phyloP scores from a whole-genome alignment of 257 asterid species.

The Catharanthus roseus region DNA sequence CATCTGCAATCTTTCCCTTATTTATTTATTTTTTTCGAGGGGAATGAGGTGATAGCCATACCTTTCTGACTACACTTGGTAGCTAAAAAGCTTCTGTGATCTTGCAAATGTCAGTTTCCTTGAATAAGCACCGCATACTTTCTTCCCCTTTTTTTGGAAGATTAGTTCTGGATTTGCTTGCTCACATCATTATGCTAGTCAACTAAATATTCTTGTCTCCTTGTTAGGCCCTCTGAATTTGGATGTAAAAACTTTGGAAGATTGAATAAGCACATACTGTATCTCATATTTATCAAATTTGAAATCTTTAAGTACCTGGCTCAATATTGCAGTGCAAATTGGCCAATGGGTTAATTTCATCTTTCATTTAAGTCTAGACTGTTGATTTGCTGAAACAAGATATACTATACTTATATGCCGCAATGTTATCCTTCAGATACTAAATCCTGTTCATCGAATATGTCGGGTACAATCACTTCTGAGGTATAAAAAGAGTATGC shows the following conservation, averaged over 20 bases:
- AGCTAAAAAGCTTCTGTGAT: not conserved
- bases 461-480: slow-evolving; percentile 46
- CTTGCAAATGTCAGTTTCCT: not conserved
- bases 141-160: not conserved
- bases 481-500: slow-evolving; percentile 40
- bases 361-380: not conserved
- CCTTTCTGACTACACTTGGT: not conserved
- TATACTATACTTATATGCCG: not conserved
- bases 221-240: not conserved
- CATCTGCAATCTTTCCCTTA: not conserved
- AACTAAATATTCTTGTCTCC: not conserved
- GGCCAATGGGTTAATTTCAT: not conserved
- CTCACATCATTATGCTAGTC: not conserved
- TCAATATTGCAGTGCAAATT: not conserved
- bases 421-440: slow-evolving; percentile 38
- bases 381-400: not conserved
- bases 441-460: slow-evolving; percentile 45
- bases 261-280: not conserved
- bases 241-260: not conserved
- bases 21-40: not conserved
- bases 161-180: not conserved
- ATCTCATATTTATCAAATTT: not conserved
- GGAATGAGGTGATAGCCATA: not conserved
- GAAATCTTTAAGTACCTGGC: not conserved
- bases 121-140: not conserved